A percentile compares a stretch with the other conserved stretches of the same genome.
Evolutionary conservation across 495 filamentous ascomycete genomes (phyloP).

Genomic region (Xylaria flabelliformis): DNA sequence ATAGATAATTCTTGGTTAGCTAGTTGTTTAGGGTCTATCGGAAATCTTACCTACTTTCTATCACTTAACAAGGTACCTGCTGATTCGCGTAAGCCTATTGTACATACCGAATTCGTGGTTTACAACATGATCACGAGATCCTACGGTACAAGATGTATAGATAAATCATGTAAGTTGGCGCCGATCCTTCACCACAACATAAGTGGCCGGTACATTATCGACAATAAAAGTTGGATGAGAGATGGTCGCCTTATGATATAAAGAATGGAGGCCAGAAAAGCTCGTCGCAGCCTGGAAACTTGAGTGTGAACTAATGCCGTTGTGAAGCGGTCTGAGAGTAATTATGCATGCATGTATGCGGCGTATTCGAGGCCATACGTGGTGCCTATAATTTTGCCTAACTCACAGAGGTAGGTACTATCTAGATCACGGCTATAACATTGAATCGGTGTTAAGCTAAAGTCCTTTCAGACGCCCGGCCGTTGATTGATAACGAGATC

Average conservation of each 20-base stretch:
- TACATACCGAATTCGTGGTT: not conserved
- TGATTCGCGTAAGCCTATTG: not conserved
- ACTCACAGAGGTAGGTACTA: too few species aligned
- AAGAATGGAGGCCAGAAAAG: not conserved
- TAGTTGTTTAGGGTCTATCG: not conserved
- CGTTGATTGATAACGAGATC: slow-evolving; percentile 13
- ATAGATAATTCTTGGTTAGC: not conserved
- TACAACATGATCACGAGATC: not conserved
- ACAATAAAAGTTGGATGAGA: not conserved
- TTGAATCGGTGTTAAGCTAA: slow-evolving; percentile 14
- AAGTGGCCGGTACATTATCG: not conserved
- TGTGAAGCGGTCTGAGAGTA: slow-evolving; percentile 7
- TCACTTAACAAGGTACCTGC: not conserved
- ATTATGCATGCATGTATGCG: slow-evolving; percentile 1
- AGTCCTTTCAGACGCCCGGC: slow-evolving; percentile 18
- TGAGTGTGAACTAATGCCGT: not conserved
- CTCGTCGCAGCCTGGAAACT: not conserved
- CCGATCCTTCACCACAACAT: not conserved
- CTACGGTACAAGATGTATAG: not conserved
- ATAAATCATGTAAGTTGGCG: not conserved
- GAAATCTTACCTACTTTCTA: not conserved
- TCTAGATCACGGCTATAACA: slow-evolving; percentile 4
- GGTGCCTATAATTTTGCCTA: not conserved
- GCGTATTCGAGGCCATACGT: not conserved
- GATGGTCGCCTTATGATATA: not conserved